A percentile compares a stretch with the other conserved stretches of the same genome.
phyloP scores from a whole-genome alignment of 371 early-diverging fungal species.

The Mortierella sp. region DNA sequence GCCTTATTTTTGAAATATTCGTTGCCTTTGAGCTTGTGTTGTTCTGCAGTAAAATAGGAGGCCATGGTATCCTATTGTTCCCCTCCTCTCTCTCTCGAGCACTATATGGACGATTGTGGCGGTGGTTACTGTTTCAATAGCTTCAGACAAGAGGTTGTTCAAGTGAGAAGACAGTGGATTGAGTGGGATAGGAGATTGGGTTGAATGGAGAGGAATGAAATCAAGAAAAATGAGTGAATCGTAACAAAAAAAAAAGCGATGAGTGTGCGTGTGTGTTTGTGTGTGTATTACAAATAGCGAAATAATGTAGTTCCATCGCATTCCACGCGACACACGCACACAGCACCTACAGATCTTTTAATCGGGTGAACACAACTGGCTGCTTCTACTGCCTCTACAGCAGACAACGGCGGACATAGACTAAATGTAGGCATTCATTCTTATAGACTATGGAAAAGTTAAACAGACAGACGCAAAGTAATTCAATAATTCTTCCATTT shows the following conservation, averaged over 20 bases:
- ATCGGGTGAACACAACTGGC: no score
- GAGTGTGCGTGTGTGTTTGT: no score
- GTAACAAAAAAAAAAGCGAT: no score
- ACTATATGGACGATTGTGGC: no score
- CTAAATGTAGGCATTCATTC: no score
- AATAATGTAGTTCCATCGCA: neutral
- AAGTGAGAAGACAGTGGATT: neutral
- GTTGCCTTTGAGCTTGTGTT: constrained; percentile 67
- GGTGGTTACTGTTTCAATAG: neutral
- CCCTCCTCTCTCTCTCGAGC: no score
- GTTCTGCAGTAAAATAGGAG: constrained; percentile 53
- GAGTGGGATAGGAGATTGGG: neutral
- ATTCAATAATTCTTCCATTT: no score
- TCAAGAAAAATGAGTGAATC: neutral
- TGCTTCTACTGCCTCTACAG: no score
- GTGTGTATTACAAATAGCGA: neutral
- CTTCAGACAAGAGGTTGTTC: neutral
- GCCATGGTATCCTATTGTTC: constrained; percentile 16
- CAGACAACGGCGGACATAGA: no score
- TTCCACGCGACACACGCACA: neutral
- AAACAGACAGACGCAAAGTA: no score
- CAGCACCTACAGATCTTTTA: no score
- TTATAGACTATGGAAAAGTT: no score
- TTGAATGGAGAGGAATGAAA: neutral
- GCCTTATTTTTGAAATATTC: constrained; percentile 67